These are phyloP conservation scores for Phytopythium montanum DNA, from an alignment of 352 stramenopile genomes.

Conservation along the genomic window DNA sequence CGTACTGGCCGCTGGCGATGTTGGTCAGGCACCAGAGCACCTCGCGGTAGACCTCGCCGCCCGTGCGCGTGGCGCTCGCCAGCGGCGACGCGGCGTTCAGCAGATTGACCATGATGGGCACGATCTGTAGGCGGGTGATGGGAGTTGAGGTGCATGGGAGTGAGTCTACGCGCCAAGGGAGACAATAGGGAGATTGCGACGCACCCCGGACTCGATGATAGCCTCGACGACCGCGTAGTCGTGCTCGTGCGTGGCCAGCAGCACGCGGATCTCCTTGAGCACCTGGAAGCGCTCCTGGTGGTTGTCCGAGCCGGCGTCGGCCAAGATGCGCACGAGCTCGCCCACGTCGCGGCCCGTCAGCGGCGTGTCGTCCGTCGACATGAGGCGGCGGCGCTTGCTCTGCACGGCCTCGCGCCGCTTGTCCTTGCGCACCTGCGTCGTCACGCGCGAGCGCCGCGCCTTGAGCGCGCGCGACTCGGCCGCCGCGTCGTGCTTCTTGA, in stretches of 20 bases:
- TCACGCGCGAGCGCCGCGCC: slow-evolving; percentile 54
- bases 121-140: slow-evolving; percentile 32
- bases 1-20: slow-evolving; percentile 79
- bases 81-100: slow-evolving; percentile 68
- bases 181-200: slow-evolving; percentile 14
- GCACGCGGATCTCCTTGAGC: slow-evolving; percentile 60
- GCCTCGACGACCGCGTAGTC: slow-evolving; percentile 67
- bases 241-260: slow-evolving; percentile 56
- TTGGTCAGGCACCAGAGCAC: slow-evolving; percentile 84
- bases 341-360: slow-evolving; percentile 50
- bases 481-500: slow-evolving; percentile 73
- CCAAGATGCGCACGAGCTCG: slow-evolving; percentile 47
- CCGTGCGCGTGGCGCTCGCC: slow-evolving; percentile 50
- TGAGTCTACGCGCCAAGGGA: too few species aligned
- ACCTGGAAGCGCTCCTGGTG: slow-evolving; percentile 67
- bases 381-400: slow-evolving; percentile 66
- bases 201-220: slow-evolving; percentile 74
- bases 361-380: slow-evolving; percentile 39
- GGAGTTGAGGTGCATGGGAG: too few species aligned
- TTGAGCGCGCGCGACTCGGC: slow-evolving; percentile 62
- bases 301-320: slow-evolving; percentile 30
- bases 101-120: slow-evolving; percentile 63
- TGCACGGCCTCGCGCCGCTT: slow-evolving; percentile 59
- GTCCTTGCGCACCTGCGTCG: slow-evolving; percentile 69
- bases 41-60: slow-evolving; percentile 71